Percentiles rank a stretch among this genome's conserved stretches.
Conservation (phyloP, 495 filamentous ascomycete species). For the Melanomma pulvis-pyrius region DNA sequence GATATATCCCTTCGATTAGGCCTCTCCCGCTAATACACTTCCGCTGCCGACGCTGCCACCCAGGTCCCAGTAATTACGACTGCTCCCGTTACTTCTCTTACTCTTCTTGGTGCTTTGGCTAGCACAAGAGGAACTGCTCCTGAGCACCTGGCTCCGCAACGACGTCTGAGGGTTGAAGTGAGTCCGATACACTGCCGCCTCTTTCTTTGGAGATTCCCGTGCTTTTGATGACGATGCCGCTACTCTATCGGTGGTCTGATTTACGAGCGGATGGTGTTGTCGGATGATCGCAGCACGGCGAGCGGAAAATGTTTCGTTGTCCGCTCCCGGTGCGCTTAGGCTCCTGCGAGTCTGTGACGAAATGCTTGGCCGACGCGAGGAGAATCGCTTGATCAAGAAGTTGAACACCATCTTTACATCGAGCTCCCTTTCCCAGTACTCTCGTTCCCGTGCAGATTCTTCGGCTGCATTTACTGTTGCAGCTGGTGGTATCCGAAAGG, state of each 20-base stretch:
- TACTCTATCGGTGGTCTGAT: conserved; percentile 12
- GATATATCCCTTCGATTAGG: conserved; percentile 45
- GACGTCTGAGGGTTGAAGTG: conserved; percentile 42
- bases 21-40: conserved; percentile 75
- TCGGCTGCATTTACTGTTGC: conserved; percentile 33
- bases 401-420: conserved; percentile 87
- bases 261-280: conserved; percentile 71
- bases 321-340: conserved; percentile 30
- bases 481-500: conserved; percentile 23
- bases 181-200: conserved; percentile 50
- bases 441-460: conserved; percentile 43
- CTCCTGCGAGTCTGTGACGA: conserved; percentile 2
- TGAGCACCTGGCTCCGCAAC: conserved; percentile 54
- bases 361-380: conserved; percentile 37
- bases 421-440: conserved; percentile 88
- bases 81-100: conserved; percentile 60
- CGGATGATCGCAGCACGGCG: conserved; percentile 80
- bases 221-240: conserved; percentile 44
- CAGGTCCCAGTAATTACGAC: conserved; percentile 85
- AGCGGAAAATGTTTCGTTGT: conserved; percentile 57
- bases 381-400: conserved; percentile 78
- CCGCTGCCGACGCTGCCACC: conserved; percentile 77
- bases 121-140: conserved; percentile 67
- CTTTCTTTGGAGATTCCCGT: conserved; percentile 53
- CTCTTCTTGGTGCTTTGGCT: conserved; percentile 75